Evolutionary conservation across 208 protist species (phyloP), one percentile per base, ranked within the genome.

Genomic region (Trypanosoma boissoni): DNA sequence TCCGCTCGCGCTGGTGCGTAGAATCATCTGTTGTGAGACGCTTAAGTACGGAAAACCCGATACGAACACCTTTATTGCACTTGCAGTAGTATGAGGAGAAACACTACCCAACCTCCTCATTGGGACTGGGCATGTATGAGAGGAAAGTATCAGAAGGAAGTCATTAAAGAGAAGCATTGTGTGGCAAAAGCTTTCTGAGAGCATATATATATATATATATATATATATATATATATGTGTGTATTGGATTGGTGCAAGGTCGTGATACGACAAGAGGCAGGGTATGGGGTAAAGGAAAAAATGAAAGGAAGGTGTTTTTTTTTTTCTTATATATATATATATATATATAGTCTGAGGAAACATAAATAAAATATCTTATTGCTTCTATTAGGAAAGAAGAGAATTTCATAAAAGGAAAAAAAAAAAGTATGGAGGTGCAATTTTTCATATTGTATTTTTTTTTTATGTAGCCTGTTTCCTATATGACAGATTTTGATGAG

Each of bases 1-100:
- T 94, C 52, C 71, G 69, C 24, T 87, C 80, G 36, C 50, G 51
- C 18, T 94, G 86, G 86, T 65, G 59, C 2, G 77, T 75, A 21
- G 64, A 85, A 21, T 92, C 78, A 18, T 48, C 42, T n/a, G 60
- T 85, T 31, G 59, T 91, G 29, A 74, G 51, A n/a, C n/a, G n/a
- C n/a, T n/a, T n/a, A n/a, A n/a, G n/a, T n/a, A n/a, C n/a, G n/a
- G 36, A 45, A 34, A 46, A 71, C 72, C 1, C 64, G 52, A 37
- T 54, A 71, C 34, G 44, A 50, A 0, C 56, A 71, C 27, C 37
- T 78, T 27, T 27, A 45, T 27, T 27, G 27, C 12, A 18, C 80
- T 44, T 88, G 76, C 32, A 23, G 5, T 46, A 44, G 23, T 18
- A 24, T 5, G 29, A 23, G 12, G 3, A 24, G 28, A 14, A 18